Evolutionary conservation across 2,329 filamentous ascomycete genomes (phyloP).

Genomic region (Trichoderma sp.): DNA sequence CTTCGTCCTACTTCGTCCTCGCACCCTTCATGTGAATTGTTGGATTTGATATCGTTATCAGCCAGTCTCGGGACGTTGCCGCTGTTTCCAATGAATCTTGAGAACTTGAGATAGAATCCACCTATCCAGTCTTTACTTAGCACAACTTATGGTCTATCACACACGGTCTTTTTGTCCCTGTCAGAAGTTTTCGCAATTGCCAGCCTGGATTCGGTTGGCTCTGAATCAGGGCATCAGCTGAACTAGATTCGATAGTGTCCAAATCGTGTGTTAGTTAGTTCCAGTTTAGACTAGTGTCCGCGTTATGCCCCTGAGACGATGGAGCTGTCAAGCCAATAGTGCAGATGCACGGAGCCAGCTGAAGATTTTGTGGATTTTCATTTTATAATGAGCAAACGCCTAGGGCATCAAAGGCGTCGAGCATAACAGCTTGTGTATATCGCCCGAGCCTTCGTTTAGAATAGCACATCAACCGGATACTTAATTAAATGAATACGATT

Average conservation of each 20-base stretch:
- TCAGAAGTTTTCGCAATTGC: background rate
- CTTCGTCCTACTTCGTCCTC: no score
- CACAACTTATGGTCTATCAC: no score
- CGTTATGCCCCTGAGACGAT: background rate
- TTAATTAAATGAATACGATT: background rate
- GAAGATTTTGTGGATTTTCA: background rate
- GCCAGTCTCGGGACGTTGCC: no score
- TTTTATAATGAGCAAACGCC: background rate
- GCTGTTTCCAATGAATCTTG: no score
- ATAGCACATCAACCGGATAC: background rate
- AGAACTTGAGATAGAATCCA: no score
- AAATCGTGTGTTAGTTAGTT: no score
- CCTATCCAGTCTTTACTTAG: no score
- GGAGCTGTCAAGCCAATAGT: background rate
- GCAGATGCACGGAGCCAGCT: background rate
- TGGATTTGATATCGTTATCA: no score
- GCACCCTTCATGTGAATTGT: no score
- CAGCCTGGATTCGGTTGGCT: background rate
- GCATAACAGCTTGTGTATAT: background rate
- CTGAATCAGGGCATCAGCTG: background rate
- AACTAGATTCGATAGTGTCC: background rate
- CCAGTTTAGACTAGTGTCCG: no score
- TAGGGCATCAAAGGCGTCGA: background rate
- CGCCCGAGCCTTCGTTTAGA: background rate
- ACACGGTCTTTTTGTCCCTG: no score